Evolutionary conservation across 495 filamentous ascomycete genomes (phyloP), one percentile per base, ranked within the genome.

Genomic region (Podospora conica): DNA sequence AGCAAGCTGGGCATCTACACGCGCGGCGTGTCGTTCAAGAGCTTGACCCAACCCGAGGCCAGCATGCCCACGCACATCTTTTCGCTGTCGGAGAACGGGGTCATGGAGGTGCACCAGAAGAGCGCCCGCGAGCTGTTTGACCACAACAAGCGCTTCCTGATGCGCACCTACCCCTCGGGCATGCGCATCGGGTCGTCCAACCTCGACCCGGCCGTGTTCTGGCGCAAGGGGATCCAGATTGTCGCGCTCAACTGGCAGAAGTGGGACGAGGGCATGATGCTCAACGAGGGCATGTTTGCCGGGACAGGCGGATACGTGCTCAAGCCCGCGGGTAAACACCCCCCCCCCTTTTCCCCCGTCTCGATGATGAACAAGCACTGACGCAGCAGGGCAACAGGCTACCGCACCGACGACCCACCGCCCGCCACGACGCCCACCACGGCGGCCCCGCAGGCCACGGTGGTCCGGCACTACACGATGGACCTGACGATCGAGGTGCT

Each of bases 211-310:
- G 82, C 84, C 1, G 79, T 87, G 31, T 93, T 92, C 80, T 97
- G 94, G 94, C 81, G 90, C 3, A 88, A 90, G 66, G 94, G 94
- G 10, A 90, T 95, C 4, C 94, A 98, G 78, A 88, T 97, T 55
- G 92, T 96, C 0, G 94, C 94, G 2, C 81, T 97, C 53, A 98
- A 97, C 76, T 98, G 94, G 93, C 94, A 98, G 70, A 88, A 87
- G 63, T 86, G 87, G 71, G 94, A 97, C 71, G 87, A 89, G 64
- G 93, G 91, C 12, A 96, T 92, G 90, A 97, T 97, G 94, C 84
- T 97, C 1, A 97, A 97, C 71, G 87, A 92, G 70, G 94, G 86
- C 64, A 94, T 97, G 92, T 98, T 98, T 73, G 82, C 84, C 4
- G 89, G 88, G 11, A 89, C 89, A 2, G 81, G 80, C 5, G 94